Percentiles rank a stretch among this genome's conserved stretches.
These are phyloP conservation scores for Arthroderma uncinatum DNA, from an alignment of 2,329 filamentous ascomycete genomes.

Conservation along the genomic window DNA sequence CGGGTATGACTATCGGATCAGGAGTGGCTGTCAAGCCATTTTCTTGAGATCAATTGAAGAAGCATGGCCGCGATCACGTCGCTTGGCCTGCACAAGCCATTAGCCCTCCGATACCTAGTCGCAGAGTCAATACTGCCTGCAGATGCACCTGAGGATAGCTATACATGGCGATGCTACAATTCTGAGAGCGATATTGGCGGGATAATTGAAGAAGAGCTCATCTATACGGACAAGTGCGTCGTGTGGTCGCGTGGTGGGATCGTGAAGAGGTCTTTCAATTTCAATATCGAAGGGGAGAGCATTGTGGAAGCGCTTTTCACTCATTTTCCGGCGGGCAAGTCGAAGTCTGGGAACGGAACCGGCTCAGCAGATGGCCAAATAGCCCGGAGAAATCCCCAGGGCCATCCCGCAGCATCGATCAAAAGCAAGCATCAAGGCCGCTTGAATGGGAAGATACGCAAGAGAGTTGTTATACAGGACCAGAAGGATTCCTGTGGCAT, in stretches of 20 bases:
- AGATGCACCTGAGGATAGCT: conserved; percentile 52
- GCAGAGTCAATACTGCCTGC: conserved; percentile 63
- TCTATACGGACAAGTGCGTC: conserved; percentile 63
- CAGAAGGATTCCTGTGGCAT: conserved; percentile 7
- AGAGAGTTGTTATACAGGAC: conserved; percentile 13
- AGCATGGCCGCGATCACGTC: conserved; percentile 84
- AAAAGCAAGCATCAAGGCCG: not conserved
- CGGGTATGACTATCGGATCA: not conserved
- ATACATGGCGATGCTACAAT: conserved; percentile 61
- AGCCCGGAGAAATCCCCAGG: not conserved
- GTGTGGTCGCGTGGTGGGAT: conserved; percentile 82
- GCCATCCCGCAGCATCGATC: not conserved
- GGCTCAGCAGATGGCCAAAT: not conserved
- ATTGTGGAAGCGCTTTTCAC: conserved; percentile 80
- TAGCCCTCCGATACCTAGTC: conserved; percentile 71
- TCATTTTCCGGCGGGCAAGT: conserved; percentile 52
- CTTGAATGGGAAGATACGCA: conserved; percentile 10
- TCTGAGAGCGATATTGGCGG: conserved; percentile 34
- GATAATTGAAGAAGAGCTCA: conserved; percentile 62
- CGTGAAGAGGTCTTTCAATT: conserved; percentile 74
- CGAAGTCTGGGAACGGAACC: conserved; percentile 14
- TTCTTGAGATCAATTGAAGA: not conserved
- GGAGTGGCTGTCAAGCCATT: conserved; percentile 1
- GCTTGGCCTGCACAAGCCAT: conserved; percentile 79
- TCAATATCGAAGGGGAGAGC: conserved; percentile 74